Evolutionary conservation across 805 yeast genomes (phyloP), one percentile per base, ranked within the genome.

Genomic region (Yamadazyma kitorensis): DNA sequence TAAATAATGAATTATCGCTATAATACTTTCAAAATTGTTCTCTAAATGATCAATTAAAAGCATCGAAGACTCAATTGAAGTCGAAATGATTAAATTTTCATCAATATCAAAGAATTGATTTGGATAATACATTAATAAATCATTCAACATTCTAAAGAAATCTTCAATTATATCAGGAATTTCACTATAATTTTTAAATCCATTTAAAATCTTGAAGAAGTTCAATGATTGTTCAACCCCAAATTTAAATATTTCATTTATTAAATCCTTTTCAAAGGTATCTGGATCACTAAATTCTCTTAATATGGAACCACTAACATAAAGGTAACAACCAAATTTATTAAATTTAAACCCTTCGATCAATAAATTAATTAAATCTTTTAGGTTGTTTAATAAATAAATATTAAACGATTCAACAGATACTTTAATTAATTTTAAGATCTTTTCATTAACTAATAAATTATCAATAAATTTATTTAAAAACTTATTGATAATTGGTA

Each of bases 251-350:
- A 40, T 34, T 11, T 20, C 21, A 12, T 40, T 31, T n/a, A 38
- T 37, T 15, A 43, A 12, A 11, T 35, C 31, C 10, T 24, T 25
- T 16, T 40, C 41, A 23, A 20, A 40, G 5, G 17, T 15, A 13
- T 43, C 45, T 29, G 72, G 78, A 44, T 79, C 82, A 19, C 80
- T 78, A 57, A 71, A 89, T 40, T 86, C 91, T 37, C 85, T 76
- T 33, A 85, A 77, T 17, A 88, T 64, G 7, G 83, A 70, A 6
- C 96, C 97, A 2, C 95, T 81, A 10, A 86, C 91, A 93, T 95
- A 89, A 36, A 89, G 61, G 52, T 82, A 88, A 54, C 95, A 86
- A 4, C 96, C 97, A 49, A 64, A 76, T 22, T 78, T 74, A 14
- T 82, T 82, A 17, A 62, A 61, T 28, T 78, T 70, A 61, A 87